These are phyloP conservation scores for Sarocladium strictum DNA, from an alignment of 2,329 filamentous ascomycete species.

Conservation along the genomic window DNA sequence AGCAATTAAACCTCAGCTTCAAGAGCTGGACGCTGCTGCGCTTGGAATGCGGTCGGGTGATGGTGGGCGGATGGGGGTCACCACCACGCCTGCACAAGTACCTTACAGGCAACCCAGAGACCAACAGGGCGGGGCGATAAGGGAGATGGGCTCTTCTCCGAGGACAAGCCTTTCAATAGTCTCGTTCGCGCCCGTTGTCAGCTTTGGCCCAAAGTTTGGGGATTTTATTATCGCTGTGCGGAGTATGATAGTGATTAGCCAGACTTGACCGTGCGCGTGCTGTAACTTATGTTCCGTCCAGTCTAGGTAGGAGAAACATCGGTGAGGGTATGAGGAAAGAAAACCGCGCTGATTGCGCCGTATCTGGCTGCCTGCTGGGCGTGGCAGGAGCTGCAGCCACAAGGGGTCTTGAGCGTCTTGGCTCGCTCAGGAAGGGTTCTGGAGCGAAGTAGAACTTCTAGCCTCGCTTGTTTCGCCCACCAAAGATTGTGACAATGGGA, in stretches of 20 bases:
- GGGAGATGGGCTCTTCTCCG: neutral
- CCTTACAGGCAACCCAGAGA: neutral
- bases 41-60: neutral
- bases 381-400: constrained; percentile 16
- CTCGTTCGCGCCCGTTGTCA: too few species aligned
- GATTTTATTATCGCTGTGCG: too few species aligned
- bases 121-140: neutral
- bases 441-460: constrained; percentile 27
- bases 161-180: neutral
- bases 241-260: too few species aligned
- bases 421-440: too few species aligned
- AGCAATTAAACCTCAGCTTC: neutral
- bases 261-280: neutral
- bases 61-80: constrained; percentile 2
- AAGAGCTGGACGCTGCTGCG: neutral
- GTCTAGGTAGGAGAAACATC: neutral
- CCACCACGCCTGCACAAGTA: neutral
- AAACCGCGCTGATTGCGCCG: neutral
- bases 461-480: constrained; percentile 11
- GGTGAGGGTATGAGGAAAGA: neutral
- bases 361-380: neutral
- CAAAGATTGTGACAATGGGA: too few species aligned
- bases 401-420: constrained; percentile 30
- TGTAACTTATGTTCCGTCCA: too few species aligned
- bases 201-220: too few species aligned